Base-by-base conservation (phyloP, 371 early-diverging fungal species). In the Circinella minor region DNA sequence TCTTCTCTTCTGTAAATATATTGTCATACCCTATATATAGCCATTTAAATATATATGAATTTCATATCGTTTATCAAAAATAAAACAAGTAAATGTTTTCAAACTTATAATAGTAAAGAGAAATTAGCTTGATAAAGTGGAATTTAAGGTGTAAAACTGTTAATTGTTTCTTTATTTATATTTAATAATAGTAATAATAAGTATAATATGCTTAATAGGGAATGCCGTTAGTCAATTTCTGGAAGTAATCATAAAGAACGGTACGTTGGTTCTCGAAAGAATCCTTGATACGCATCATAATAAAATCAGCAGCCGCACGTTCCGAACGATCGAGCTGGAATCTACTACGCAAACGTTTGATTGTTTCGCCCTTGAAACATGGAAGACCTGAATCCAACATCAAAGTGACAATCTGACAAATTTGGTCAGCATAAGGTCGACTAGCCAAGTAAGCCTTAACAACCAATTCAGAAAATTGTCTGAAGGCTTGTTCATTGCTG, bases 371-470 rank as follows among this genome's bases (percentile, higher is more conserved):
- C 76, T 94, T 97, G 87, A 99, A 99, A 80, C 99, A 99, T 1
- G 99, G 99, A 67, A 99, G 84, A 0, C 98, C 98, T 6, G 99
- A 97, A 46, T 97, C 96, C 15, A 93, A 84, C 96, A 99, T 99
- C 49, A 98, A 81, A 3, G 90, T 78, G 6, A 99, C 96, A 75
- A 97, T 84, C 70, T 94, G 92, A 55, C 96, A 88, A 62, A 99
- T 96, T 73, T 95, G 86, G 61, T 97, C 96, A 2, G 98, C 96
- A 71, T 95, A 94, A 15, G 96, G 98, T 20, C 99, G 90, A 57
- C 87, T 78, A 0, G 97, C 95, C 74, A 99, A 74, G 73, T 94
- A 99, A 0, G 96, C 96, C 80, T 96, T 95, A 68, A 99, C 88
- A 37, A 92, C 91, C 15, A 96, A 84, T 71, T 99, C 97, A 20